Base-by-base conservation (phyloP, 805 yeast species). In the Blastobotrys terrestris region DNA sequence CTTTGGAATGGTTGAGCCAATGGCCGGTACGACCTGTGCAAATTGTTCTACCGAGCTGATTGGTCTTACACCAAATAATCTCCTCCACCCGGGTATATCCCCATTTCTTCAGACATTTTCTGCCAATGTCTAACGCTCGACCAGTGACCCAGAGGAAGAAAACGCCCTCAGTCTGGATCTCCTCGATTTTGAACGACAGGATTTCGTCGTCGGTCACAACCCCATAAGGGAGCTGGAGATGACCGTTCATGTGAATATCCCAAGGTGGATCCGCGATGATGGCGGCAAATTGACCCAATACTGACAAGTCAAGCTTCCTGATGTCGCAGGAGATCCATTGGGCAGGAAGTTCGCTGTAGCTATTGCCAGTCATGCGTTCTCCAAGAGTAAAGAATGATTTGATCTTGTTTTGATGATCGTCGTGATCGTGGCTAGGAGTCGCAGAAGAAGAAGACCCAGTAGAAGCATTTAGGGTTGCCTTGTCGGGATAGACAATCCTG, bases 1-100 rank as follows among this genome's bases (percentile, higher is more conserved):
- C 98, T 61, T 91, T 91, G 0, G 96, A 86, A 68, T 91, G 98
- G 64, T 91, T 91, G 50, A 91, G 74, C 98, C 98, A 91, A 66
- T 91, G 98, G 0, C 98, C 98, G 0, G 98, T 91, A 58, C 97
- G 73, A 1, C 98, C 98, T 0, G 98, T 92, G 55, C 95, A 90
- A 44, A 91, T 90, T 0, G 97, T 91, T 55, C 96, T 73, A 18
- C 84, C 80, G 55, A 92, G 70, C 65, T 92, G 97, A 66, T 91
- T 91, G 3, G 94, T 81, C 67, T 91, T 91, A 54, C 89, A 78
- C 98, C 98, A 91, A 6, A 91, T 79, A 56, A 91, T 68, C 65
- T 91, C 97, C 66, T 90, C 92, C 19, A 79, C 70, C 3, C 85
- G 80, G 39, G 69, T 65, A 65, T 91, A 91, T 1, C 97, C 97